Evolutionary conservation across 1,139 yeast species (phyloP).

Genomic region (Candida sanyaensis): DNA sequence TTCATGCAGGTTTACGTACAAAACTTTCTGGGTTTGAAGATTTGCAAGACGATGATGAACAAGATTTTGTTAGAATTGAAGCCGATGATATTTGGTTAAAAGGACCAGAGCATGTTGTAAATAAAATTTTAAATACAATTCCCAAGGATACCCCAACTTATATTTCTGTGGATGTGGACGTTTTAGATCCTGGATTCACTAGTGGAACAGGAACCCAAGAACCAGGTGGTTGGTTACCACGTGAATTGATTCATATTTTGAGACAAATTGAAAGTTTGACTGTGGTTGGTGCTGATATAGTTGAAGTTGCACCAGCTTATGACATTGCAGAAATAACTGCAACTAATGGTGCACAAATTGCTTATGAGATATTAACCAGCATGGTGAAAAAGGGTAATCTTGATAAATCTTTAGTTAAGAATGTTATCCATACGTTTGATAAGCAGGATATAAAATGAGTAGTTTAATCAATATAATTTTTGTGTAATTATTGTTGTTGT

Average conservation of each 20-base stretch:
- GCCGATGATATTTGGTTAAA: conserved; percentile 71
- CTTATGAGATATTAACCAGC: conserved; percentile 65
- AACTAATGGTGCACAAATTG: conserved; percentile 76
- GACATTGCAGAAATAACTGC: conserved; percentile 75
- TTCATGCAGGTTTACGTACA: conserved; percentile 75
- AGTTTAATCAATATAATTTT: too few relatives aligned
- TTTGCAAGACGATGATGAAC: conserved; percentile 62
- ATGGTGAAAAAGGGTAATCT: conserved; percentile 65
- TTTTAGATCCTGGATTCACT: conserved; percentile 78
- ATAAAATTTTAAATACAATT: conserved; percentile 49
- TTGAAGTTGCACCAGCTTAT: conserved; percentile 75
- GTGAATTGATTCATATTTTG: conserved; percentile 66
- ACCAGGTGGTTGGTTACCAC: conserved; percentile 79
- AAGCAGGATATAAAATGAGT: neutral
- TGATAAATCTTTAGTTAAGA: conserved; percentile 11
- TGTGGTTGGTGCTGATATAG: conserved; percentile 76
- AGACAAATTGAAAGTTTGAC: conserved; percentile 59
- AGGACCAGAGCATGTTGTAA: conserved; percentile 57
- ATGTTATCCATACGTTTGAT: conserved; percentile 7
- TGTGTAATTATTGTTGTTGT: too few relatives aligned
- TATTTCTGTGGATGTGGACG: conserved; percentile 75
- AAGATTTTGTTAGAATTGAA: conserved; percentile 62
- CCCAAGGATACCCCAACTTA: conserved; percentile 66
- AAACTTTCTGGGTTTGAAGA: conserved; percentile 65
- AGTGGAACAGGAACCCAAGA: conserved; percentile 87